Percentiles rank a stretch among this genome's conserved stretches.
Evolutionary conservation across 257 asterid species (phyloP).

Genomic region (Salvia splendens): DNA sequence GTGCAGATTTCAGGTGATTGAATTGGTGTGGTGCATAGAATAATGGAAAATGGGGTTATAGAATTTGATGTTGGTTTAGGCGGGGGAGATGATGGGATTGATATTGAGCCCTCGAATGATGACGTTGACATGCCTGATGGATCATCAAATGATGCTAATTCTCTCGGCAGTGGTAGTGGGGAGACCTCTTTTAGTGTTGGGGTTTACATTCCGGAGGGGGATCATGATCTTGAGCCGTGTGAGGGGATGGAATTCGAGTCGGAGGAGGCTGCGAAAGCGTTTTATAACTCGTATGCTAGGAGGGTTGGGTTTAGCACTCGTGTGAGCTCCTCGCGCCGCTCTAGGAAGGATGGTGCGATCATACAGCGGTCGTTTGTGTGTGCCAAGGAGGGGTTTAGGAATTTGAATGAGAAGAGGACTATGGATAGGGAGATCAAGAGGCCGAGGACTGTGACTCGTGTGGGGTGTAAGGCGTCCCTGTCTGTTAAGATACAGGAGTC

Average conservation of each 20-base stretch:
- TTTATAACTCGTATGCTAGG: constrained; percentile 89
- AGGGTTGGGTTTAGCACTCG: constrained; percentile 98
- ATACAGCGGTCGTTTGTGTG: constrained; percentile 97
- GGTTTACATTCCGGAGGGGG: constrained; percentile 62
- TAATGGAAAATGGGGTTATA: constrained; percentile 72
- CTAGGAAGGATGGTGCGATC: constrained; percentile 95
- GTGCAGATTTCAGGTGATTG: constrained; percentile 7
- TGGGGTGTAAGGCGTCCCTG: constrained; percentile 91
- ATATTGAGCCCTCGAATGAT: constrained; percentile 48
- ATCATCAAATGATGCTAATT: constrained; percentile 53
- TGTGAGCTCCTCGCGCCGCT: constrained; percentile 97
- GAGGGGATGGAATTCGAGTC: constrained; percentile 98
- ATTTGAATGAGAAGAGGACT: constrained; percentile 85
- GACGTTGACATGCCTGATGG: constrained; percentile 52
- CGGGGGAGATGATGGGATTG: constrained; percentile 54
- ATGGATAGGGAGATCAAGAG: constrained; percentile 90
- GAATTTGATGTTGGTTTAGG: constrained; percentile 85
- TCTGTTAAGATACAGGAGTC: constrained; percentile 92
- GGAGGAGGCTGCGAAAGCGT: constrained; percentile 97
- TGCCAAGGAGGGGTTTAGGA: constrained; percentile 96
- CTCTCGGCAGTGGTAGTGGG: constrained; percentile 47
- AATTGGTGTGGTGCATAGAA: constrained; percentile 6
- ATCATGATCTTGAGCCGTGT: constrained; percentile 85
- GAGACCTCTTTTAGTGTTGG: constrained; percentile 35
- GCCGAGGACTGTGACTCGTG: constrained; percentile 83